Evolutionary conservation across 2,329 filamentous ascomycete genomes (phyloP).

Genomic region (Colletotrichum kahawae): DNA sequence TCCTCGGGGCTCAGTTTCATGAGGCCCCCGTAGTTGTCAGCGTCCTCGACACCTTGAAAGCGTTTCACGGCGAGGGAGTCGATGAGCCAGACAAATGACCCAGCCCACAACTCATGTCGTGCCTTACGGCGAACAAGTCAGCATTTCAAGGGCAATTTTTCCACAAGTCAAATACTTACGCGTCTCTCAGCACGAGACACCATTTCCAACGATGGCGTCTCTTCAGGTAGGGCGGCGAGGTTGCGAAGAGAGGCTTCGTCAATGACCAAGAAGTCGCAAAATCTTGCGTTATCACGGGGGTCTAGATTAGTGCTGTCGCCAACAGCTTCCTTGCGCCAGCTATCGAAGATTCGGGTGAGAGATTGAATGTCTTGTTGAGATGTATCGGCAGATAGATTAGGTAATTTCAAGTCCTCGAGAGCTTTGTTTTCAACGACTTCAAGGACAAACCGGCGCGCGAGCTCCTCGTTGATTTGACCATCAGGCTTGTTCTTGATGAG

Average conservation of each 20-base stretch:
- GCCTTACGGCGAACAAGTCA: not conserved
- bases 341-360: fast-evolving
- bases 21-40: not conserved
- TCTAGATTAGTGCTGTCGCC: fast-evolving
- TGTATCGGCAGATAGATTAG: not conserved
- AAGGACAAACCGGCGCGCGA: not conserved
- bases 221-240: not conserved
- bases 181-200: not conserved
- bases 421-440: not conserved
- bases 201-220: not conserved
- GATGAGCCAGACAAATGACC: not conserved
- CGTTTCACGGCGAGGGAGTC: not conserved
- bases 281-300: not conserved
- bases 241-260: not conserved
- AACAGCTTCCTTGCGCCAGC: not conserved
- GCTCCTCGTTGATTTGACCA: not conserved
- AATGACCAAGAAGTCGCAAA: not conserved
- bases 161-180: not conserved
- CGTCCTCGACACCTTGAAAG: not conserved
- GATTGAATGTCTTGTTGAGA: not conserved
- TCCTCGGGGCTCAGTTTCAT: not conserved
- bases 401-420: not conserved
- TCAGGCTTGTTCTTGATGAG: not conserved
- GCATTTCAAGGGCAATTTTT: not conserved
- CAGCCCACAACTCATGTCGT: not conserved